Percentiles rank a stretch among this genome's conserved stretches.
phyloP scores from a whole-genome alignment of 257 asterid genomes.

The Plantago ovata region DNA sequence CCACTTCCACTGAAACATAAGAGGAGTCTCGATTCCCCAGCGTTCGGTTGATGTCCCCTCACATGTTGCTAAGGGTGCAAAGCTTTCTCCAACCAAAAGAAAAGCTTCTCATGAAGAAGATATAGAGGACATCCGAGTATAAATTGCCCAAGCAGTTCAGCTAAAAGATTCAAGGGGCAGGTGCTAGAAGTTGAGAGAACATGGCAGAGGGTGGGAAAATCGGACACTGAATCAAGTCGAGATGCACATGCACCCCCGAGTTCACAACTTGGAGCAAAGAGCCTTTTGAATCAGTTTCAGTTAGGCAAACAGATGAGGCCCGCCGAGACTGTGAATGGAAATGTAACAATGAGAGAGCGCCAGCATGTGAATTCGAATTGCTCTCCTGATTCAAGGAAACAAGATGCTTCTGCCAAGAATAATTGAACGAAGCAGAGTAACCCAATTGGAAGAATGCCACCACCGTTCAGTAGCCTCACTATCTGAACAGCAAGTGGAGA shows the following conservation, averaged over 20 bases:
- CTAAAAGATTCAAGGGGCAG: slow-evolving; percentile 31
- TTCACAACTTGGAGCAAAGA: slow-evolving; percentile 18
- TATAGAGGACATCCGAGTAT: slow-evolving; percentile 18
- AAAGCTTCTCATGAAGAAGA: slow-evolving; percentile 35
- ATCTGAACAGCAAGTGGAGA: slow-evolving; percentile 23
- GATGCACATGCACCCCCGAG: slow-evolving; percentile 25
- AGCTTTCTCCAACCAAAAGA: slow-evolving; percentile 46
- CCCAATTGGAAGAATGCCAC: slow-evolving; percentile 23
- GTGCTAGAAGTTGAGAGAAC: slow-evolving; percentile 26
- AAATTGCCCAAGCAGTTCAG: slow-evolving; percentile 13
- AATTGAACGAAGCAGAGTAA: slow-evolving; percentile 20
- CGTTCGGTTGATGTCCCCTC: slow-evolving; percentile 17
- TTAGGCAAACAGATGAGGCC: slow-evolving; percentile 29
- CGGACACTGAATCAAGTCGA: slow-evolving; percentile 33
- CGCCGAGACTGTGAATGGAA: slow-evolving; percentile 23
- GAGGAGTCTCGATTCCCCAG: slow-evolving; percentile 25
- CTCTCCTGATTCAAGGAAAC: slow-evolving; percentile 24
- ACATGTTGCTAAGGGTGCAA: slow-evolving; percentile 21
- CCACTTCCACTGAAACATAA: slow-evolving; percentile 31
- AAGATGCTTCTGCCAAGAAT: slow-evolving; percentile 16
- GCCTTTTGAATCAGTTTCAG: slow-evolving; percentile 27
- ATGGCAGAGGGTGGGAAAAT: slow-evolving; percentile 24
- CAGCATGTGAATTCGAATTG: slow-evolving; percentile 10
- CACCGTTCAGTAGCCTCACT: slow-evolving; percentile 15
- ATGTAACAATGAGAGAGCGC: slow-evolving; percentile 16